A percentile compares a stretch with the other conserved stretches of the same genome.
Evolutionary conservation across 129 eudicot species (phyloP).

Genomic region (Centrapalus pauciflorus): DNA sequence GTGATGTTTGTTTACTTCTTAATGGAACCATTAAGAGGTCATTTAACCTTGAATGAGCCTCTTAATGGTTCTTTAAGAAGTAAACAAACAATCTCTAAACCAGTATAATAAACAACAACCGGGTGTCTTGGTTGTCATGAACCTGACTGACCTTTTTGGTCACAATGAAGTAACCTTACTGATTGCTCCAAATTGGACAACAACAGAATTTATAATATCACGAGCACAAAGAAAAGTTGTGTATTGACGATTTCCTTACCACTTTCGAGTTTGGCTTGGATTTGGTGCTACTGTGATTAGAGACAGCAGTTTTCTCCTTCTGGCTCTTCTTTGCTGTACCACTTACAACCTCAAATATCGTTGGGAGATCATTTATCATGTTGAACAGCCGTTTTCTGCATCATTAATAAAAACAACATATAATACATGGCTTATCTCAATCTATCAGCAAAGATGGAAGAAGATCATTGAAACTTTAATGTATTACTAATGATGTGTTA

Average conservation of each 20-base stretch:
- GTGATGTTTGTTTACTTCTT: too few relatives aligned
- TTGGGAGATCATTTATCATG: conserved; percentile 81
- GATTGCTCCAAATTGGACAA: background rate
- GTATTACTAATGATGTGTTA: background rate
- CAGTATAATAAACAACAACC: too few relatives aligned
- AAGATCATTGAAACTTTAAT: background rate
- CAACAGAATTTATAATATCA: too few relatives aligned
- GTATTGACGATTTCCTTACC: conserved; percentile 39
- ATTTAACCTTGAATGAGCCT: too few relatives aligned
- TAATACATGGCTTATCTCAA: background rate
- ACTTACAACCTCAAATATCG: conserved; percentile 72
- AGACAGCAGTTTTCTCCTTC: conserved; percentile 59
- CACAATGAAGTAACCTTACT: conserved; percentile 1
- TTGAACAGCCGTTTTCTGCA: conserved; percentile 67
- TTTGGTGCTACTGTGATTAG: conserved; percentile 64
- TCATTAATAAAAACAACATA: too few relatives aligned
- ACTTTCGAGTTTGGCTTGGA: conserved; percentile 61
- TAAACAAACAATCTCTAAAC: too few relatives aligned
- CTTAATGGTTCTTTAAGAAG: too few relatives aligned
- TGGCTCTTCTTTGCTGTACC: conserved; percentile 57
- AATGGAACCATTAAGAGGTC: too few relatives aligned
- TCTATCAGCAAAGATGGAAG: conserved; percentile 11
- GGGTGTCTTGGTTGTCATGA: too few relatives aligned
- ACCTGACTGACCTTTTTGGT: conserved; percentile 1
- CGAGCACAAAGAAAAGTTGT: conserved; percentile 6